A percentile compares a stretch with the other conserved stretches of the same genome.
phyloP scores from a whole-genome alignment of 106 monocot species.

The Dendrobium huoshanense region DNA sequence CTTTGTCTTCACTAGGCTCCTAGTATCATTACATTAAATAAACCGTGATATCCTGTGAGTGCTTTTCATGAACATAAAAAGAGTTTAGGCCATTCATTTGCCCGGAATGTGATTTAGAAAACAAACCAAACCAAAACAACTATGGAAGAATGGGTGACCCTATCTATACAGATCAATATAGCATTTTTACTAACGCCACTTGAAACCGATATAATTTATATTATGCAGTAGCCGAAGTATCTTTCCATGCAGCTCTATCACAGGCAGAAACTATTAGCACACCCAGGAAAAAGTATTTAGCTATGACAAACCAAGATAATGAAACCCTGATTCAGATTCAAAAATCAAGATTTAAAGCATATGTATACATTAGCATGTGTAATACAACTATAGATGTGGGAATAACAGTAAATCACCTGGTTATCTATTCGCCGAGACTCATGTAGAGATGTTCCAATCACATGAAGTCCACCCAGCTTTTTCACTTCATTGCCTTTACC shows the following conservation, averaged over 20 bases:
- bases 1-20: not conserved
- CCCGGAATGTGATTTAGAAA: not conserved
- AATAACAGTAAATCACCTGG: constrained; percentile 45
- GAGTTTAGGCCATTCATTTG: not conserved
- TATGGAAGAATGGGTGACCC: not conserved
- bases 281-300: not conserved
- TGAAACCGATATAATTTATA: not conserved
- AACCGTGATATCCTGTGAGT: not conserved
- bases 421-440: constrained; percentile 98
- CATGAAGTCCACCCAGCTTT: constrained; percentile 93
- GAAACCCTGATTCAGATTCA: not conserved
- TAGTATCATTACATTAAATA: not conserved
- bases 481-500: constrained; percentile 85
- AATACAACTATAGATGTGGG: not conserved
- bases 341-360: not conserved
- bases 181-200: not conserved
- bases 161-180: not conserved
- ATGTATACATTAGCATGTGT: not conserved
- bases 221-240: not conserved
- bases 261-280: not conserved
- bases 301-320: not conserved
- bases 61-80: not conserved
- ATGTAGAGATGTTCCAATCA: constrained; percentile 97
- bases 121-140: not conserved
- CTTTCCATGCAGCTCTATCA: not conserved